Conservation (phyloP, 768 basidiomycete species). For the Suillus discolor region DNA sequence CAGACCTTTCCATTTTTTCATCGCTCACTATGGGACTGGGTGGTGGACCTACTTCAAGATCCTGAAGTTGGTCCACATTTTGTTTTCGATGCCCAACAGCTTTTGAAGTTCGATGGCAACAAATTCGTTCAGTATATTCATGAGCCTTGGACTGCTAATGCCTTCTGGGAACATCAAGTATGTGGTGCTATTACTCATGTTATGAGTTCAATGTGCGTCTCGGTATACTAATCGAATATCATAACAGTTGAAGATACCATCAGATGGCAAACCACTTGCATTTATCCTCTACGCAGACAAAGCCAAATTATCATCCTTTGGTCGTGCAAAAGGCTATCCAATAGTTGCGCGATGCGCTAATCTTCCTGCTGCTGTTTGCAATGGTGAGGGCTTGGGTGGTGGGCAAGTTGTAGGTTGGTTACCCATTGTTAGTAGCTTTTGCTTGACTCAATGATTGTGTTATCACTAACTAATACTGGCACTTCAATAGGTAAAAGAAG, state of each 20-base stretch:
- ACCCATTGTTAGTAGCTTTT: too few species aligned
- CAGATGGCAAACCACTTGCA: conserved; percentile 17
- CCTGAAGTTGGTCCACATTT: conserved; percentile 11
- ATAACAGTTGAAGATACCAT: neutral
- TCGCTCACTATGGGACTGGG: conserved; percentile 13
- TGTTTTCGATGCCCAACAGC: too few species aligned
- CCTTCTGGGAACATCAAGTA: neutral
- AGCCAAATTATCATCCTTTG: conserved; percentile 20
- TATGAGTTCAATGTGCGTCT: too few species aligned
- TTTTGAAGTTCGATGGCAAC: too few species aligned
- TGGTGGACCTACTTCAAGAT: conserved; percentile 5
- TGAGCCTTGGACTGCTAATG: neutral
- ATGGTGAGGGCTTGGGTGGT: conserved; percentile 16
- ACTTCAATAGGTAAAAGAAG: conserved; percentile 9
- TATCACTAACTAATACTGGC: too few species aligned
- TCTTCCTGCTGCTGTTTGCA: conserved; percentile 13
- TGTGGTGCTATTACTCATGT: too few species aligned
- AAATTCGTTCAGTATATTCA: too few species aligned
- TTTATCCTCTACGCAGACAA: conserved; percentile 38
- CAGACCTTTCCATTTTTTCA: neutral
- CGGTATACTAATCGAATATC: too few species aligned
- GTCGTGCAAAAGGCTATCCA: conserved; percentile 19
- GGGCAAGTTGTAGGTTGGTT: conserved; percentile 21
- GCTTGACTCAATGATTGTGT: too few species aligned
- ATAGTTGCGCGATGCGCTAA: conserved; percentile 18